Conservation (phyloP, 2,329 filamentous ascomycete genomes). For the Orbilia oligospora region DNA sequence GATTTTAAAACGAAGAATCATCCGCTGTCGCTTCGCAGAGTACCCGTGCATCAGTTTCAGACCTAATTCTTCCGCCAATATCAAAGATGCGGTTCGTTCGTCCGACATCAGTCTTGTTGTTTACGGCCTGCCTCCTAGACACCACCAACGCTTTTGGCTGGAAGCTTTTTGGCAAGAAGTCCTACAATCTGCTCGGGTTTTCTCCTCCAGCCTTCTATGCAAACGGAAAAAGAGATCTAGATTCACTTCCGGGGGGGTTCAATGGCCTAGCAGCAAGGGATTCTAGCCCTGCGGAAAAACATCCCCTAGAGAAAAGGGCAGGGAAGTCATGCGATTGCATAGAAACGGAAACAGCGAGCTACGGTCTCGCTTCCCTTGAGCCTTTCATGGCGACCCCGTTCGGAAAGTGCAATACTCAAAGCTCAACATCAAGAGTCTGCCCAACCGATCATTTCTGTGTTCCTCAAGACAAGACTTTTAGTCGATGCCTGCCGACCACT, state of each 20-base stretch:
- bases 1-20: slow-evolving; percentile 30
- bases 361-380: slow-evolving; percentile 25
- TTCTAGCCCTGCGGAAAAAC: not conserved
- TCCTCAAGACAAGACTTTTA: slow-evolving; percentile 23
- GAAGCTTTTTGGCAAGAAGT: not conserved
- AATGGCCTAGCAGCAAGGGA: slow-evolving; percentile 26
- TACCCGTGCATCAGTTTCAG: slow-evolving; percentile 7
- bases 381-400: slow-evolving; percentile 54
- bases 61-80: not conserved
- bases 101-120: slow-evolving; percentile 12
- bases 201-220: not conserved
- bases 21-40: slow-evolving; percentile 1
- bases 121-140: slow-evolving; percentile 23
- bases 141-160: not conserved
- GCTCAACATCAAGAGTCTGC: slow-evolving; percentile 33
- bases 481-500: slow-evolving; percentile 43
- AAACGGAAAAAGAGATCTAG: slow-evolving; percentile 15
- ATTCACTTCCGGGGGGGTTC: not conserved
- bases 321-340: slow-evolving; percentile 21
- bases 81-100: slow-evolving; percentile 38
- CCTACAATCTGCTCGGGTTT: not conserved
- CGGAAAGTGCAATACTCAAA: slow-evolving; percentile 17
- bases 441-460: slow-evolving; percentile 46
- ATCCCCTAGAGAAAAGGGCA: slow-evolving; percentile 27
- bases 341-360: slow-evolving; percentile 5